Conservation (phyloP, 345 rosid species). For the Corchorus olitorius region DNA sequence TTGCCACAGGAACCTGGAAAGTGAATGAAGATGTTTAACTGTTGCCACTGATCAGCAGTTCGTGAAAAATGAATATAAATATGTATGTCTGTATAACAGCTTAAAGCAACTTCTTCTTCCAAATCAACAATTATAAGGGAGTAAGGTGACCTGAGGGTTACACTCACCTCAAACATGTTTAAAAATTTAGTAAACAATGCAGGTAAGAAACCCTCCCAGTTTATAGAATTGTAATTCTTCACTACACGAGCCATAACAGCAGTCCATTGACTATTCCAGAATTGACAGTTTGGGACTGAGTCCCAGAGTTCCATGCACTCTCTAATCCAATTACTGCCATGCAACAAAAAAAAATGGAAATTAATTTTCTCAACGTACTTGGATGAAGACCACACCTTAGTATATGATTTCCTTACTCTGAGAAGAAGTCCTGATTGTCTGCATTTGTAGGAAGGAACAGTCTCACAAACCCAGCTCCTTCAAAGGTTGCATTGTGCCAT, state of each 20-base stretch:
- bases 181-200: constrained; percentile 73
- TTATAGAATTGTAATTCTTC: constrained; percentile 69
- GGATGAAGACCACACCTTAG: constrained; percentile 20
- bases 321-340: constrained; percentile 74
- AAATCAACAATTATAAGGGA: constrained; percentile 1
- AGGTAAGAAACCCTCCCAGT: constrained; percentile 84
- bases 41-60: neutral
- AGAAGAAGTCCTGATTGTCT: constrained; percentile 82
- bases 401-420: constrained; percentile 58
- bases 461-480: constrained; percentile 94
- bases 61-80: neutral
- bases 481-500: constrained; percentile 95
- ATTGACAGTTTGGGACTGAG: constrained; percentile 91
- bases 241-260: constrained; percentile 85
- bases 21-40: constrained; percentile 12
- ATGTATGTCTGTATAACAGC: neutral
- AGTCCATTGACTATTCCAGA: constrained; percentile 98
- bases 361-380: constrained; percentile 18
- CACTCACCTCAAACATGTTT: constrained; percentile 97
- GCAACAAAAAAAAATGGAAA: constrained; percentile 25
- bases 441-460: constrained; percentile 90
- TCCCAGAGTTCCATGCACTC: constrained; percentile 81
- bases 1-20: constrained; percentile 93
- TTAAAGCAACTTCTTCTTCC: constrained; percentile 4
- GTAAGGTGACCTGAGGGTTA: constrained; percentile 2